Base-by-base conservation (phyloP, 768 basidiomycete genomes). In the Cystobasidium tubakii region DNA sequence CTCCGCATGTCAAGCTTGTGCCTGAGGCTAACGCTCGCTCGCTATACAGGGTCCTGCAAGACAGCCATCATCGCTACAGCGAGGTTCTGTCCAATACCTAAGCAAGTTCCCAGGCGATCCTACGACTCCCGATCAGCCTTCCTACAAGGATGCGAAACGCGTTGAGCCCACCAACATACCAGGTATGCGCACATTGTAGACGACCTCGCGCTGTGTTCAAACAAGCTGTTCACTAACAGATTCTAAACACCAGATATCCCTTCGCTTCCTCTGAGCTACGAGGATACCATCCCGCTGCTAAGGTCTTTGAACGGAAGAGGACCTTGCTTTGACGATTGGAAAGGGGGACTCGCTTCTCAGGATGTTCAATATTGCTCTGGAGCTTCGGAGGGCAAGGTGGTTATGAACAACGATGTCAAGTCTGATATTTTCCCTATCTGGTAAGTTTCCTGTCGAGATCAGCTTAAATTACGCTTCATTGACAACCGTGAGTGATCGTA, bases 201-300 rank as follows among this genome's bases (percentile, higher is more conserved):
- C n/a, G n/a, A n/a, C n/a, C n/a, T n/a, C n/a, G n/a, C n/a, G n/a
- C n/a, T n/a, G n/a, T n/a, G n/a, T n/a, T n/a, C n/a, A n/a, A n/a
- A n/a, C n/a, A n/a, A n/a, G n/a, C n/a, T n/a, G n/a, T n/a, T n/a
- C n/a, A n/a, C n/a, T n/a, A n/a, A n/a, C n/a, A n/a, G n/a, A n/a
- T n/a, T n/a, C n/a, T n/a, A n/a, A n/a, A n/a, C n/a, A n/a, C n/a
- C n/a, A 1, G 80, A 79, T 21, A 92, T 92, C 74, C 90, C 91
- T 0, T 92, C 90, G 78, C 81, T 97, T n/a, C 95, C 95, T 0
- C 86, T 96, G 76, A 91, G 89, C 0, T 94, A 90, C 88, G 82
- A 84, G 57, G 95, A 93, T 79, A 93, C 91, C 0, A 81, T 88
- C 75, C 84, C 85, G 21, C 82, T 93, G 9, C 82, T 92, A 10